These are phyloP conservation scores for Aschersonia sp. DNA, from an alignment of 2,329 filamentous ascomycete species.

Conservation along the genomic window DNA sequence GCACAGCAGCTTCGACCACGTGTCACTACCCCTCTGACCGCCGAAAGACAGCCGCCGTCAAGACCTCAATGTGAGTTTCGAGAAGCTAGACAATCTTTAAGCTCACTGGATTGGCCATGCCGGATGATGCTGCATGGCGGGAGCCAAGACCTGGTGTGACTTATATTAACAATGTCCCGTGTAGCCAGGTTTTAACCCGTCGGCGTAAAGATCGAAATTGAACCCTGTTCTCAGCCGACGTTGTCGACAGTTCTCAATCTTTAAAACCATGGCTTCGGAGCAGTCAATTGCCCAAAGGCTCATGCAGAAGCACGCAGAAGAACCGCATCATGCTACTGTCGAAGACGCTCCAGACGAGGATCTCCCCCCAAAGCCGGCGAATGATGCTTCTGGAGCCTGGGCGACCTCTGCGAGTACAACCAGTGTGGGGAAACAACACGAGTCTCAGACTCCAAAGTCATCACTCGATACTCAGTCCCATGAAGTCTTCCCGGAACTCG, in stretches of 20 bases:
- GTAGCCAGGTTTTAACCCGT: too few species aligned
- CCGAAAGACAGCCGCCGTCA: too few species aligned
- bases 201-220: too few species aligned
- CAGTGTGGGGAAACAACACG: conserved; percentile 55
- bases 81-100: too few species aligned
- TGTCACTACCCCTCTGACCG: too few species aligned
- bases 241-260: not conserved
- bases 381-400: conserved; percentile 30
- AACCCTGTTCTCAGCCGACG: too few species aligned
- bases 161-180: too few species aligned
- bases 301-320: conserved; percentile 44
- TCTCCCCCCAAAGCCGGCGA: conserved; percentile 39
- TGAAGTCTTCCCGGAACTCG: conserved; percentile 88
- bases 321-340: conserved; percentile 49
- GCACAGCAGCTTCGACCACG: too few species aligned
- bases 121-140: too few species aligned
- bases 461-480: conserved; percentile 71
- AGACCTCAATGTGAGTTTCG: too few species aligned
- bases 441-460: conserved; percentile 26
- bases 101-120: too few species aligned
- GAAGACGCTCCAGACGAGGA: conserved; percentile 78
- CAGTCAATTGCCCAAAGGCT: conserved; percentile 47
- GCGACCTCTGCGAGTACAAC: conserved; percentile 42
- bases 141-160: too few species aligned
- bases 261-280: conserved; percentile 29